Base-by-base conservation (phyloP, 192 early-diverging fungal genomes). In the Physocladia obscura region DNA sequence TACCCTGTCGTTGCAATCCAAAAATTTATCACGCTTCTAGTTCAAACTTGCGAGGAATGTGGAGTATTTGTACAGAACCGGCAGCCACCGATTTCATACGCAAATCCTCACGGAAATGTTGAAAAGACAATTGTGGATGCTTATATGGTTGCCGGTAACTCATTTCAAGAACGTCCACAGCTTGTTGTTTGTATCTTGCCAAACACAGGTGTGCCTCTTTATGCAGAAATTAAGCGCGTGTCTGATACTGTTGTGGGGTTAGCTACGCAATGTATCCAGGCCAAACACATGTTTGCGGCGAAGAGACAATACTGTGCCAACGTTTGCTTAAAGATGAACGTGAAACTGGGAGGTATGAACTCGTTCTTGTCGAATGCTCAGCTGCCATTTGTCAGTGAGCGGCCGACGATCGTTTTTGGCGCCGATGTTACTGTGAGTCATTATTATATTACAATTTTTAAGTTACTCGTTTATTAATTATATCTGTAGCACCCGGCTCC, bases 271-370 rank as follows among this genome's bases (percentile, higher is more conserved):
- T 97, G 95, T 76, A 86, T 97, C 62, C 93, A 92, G 67, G 81
- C 86, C 19, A 92, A 87, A 74, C 88, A 95, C 62, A 82, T 92
- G 71, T 82, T 82, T 71, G 71, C 79, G 24, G 80, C 90, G 22
- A 94, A 90, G 74, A 73, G 87, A 39, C 94, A 96, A 79, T 98
- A 98, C 82, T 95, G 92, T 67, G 95, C 95, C 17, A 98, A 98
- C 62, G 89, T 98, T 17, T 93, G 89, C 62, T 78, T 98, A 27
- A 98, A 98, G 82, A 86, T 96, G 59, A 98, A 98, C 77, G 85
- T 90, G 32, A 62, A 98, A 81, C 84, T 98, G 4, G 93, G 94
- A 54, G 94, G 94, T 47, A 89, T 89, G 81, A 96, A 95, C 78
- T 81, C 86, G 30, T 88, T 81, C 65, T 74, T 97, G 39, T 73